Conservation (phyloP, 352 stramenopile species). For the Blastocystis sp. region DNA sequence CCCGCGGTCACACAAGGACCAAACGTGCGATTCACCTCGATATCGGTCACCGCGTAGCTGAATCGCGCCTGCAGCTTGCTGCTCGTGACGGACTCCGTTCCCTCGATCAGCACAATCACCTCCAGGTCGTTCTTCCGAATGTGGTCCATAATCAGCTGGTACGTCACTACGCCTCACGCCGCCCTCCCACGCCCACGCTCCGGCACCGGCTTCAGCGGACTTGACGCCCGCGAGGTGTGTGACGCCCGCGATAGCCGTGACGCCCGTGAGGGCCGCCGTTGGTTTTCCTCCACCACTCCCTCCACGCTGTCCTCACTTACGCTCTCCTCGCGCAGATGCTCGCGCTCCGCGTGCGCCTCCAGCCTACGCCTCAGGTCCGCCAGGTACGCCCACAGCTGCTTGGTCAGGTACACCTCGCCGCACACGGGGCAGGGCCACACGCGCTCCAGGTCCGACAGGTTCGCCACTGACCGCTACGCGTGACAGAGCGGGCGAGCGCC, state of each 20-base stretch:
- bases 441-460: not conserved
- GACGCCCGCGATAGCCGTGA: too few species aligned
- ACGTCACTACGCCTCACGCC: conserved; percentile 8
- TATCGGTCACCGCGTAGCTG: conserved; percentile 86
- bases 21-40: conserved; percentile 87
- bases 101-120: conserved; percentile 91
- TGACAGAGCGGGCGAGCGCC: not conserved
- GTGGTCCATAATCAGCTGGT: conserved; percentile 74
- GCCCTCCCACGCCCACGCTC: not conserved
- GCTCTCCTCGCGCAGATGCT: not conserved
- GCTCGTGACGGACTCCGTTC: conserved; percentile 89
- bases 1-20: conserved; percentile 84
- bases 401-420: not conserved
- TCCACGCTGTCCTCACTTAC: not conserved
- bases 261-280: too few species aligned
- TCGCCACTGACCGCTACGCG: not conserved
- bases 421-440: conserved; percentile 9
- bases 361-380: not conserved
- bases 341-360: not conserved
- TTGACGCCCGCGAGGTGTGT: too few species aligned
- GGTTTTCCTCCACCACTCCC: not conserved
- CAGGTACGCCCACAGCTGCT: not conserved
- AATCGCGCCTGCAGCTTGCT: conserved; percentile 89
- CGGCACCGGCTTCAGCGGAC: not conserved
- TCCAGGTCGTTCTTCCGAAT: conserved; percentile 81